Conservation (phyloP, 192 early-diverging fungal genomes). For the Rhizophagus sp. region DNA sequence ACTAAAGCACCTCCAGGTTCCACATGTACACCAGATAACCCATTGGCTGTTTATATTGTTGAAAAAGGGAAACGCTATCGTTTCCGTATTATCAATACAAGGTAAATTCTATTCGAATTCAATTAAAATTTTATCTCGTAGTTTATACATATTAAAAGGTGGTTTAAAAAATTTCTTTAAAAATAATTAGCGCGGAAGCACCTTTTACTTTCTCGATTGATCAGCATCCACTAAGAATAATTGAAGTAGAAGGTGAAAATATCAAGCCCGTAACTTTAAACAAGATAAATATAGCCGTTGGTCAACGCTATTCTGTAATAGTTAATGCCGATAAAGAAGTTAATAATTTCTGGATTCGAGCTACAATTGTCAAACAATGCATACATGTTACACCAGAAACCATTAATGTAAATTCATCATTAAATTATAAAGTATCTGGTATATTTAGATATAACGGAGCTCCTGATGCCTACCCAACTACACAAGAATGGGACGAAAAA, state of each 20-base stretch:
- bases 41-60: background rate
- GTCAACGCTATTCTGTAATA: constrained; percentile 33
- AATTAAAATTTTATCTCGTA: background rate
- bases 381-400: too few relatives aligned
- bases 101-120: background rate
- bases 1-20: background rate
- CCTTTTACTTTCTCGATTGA: constrained; percentile 76
- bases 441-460: constrained; percentile 5
- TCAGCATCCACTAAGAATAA: constrained; percentile 71
- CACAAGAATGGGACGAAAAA: background rate
- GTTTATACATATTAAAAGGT: too few relatives aligned
- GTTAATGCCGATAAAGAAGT: constrained; percentile 7
- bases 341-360: constrained; percentile 31
- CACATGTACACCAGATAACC: background rate
- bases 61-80: constrained; percentile 69
- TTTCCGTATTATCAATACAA: constrained; percentile 74
- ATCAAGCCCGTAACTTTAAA: constrained; percentile 36
- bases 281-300: constrained; percentile 44
- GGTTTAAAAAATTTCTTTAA: constrained; percentile 40
- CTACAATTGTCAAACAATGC: background rate
- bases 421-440: constrained; percentile 22
- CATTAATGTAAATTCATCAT: constrained; percentile 24
- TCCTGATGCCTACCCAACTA: constrained; percentile 18
- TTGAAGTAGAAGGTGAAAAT: constrained; percentile 70
- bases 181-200: constrained; percentile 16